phyloP scores from a whole-genome alignment of 345 rosid species.

The Luvunga scandens region DNA sequence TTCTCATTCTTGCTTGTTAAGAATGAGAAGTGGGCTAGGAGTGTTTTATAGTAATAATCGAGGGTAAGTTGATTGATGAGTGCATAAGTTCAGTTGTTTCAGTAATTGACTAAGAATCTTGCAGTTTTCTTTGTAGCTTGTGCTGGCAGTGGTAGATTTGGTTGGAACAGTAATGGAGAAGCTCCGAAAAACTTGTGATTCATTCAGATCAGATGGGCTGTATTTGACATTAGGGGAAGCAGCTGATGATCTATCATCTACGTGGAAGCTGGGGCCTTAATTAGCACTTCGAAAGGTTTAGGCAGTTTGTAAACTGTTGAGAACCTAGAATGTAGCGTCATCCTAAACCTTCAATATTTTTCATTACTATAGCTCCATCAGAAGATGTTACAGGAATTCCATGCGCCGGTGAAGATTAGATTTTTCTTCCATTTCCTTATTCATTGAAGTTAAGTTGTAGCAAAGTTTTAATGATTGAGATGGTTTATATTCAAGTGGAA shows the following conservation, averaged over 20 bases:
- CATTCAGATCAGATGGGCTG: slow-evolving; percentile 1
- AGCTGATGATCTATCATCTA: slow-evolving; percentile 12
- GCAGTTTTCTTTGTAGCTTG: slow-evolving; percentile 1
- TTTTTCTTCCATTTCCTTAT: background rate
- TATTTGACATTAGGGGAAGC: slow-evolving; percentile 19
- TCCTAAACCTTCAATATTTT: too few relatives aligned
- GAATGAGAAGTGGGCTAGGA: too few relatives aligned
- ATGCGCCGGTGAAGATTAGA: background rate
- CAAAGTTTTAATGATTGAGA: background rate
- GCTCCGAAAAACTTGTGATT: slow-evolving; percentile 9
- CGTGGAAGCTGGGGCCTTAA: background rate
- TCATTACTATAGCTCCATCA: too few relatives aligned
- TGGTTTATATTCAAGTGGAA: background rate
- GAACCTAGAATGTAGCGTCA: too few relatives aligned
- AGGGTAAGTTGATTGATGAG: too few relatives aligned
- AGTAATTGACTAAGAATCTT: too few relatives aligned
- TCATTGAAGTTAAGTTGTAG: background rate
- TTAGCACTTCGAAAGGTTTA: too few relatives aligned
- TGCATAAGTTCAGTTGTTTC: too few relatives aligned
- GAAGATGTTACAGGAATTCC: too few relatives aligned
- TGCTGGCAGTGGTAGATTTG: slow-evolving; percentile 5
- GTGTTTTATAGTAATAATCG: too few relatives aligned
- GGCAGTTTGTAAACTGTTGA: background rate
- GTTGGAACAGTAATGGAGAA: slow-evolving; percentile 21
- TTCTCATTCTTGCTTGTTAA: too few relatives aligned